phyloP scores from a whole-genome alignment of 2,329 filamentous ascomycete genomes.

The Talaromyces sp. region DNA sequence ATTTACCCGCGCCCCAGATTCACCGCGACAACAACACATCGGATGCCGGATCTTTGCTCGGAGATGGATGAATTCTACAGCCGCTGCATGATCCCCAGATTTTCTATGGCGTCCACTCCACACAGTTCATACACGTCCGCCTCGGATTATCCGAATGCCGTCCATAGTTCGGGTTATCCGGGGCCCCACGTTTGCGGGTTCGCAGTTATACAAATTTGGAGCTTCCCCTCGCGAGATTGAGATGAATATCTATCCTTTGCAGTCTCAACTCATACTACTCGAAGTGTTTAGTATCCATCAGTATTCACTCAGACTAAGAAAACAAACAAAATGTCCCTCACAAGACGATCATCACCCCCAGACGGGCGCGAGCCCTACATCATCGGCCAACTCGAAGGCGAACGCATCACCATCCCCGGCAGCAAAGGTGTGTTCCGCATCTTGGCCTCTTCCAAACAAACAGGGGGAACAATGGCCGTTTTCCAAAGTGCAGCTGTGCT shows the following conservation, averaged over 20 bases:
- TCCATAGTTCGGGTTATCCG: neutral
- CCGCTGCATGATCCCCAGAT: neutral
- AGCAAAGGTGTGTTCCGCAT: conserved; percentile 53
- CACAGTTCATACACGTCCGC: neutral
- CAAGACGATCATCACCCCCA: conserved; percentile 35
- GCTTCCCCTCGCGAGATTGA: neutral
- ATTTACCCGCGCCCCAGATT: neutral
- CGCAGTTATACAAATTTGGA: neutral
- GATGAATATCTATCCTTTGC: neutral
- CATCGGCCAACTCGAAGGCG: conserved; percentile 50
- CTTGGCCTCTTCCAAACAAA: conserved; percentile 52
- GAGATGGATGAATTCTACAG: neutral
- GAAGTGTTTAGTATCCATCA: neutral
- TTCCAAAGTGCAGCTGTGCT: conserved; percentile 49
- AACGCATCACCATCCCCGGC: conserved; percentile 52
- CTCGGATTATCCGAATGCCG: neutral
- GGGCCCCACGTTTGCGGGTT: conserved; percentile 2
- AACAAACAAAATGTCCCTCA: conserved; percentile 12
- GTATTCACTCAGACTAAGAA: neutral
- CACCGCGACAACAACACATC: neutral
- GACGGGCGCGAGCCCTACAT: conserved; percentile 43
- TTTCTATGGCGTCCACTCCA: neutral
- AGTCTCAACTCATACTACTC: neutral
- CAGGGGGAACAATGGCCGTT: conserved; percentile 50
- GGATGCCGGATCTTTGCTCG: neutral